Evolutionary conservation across 805 yeast genomes (phyloP).

Genomic region (Tetrapisispora pingtungensis): DNA sequence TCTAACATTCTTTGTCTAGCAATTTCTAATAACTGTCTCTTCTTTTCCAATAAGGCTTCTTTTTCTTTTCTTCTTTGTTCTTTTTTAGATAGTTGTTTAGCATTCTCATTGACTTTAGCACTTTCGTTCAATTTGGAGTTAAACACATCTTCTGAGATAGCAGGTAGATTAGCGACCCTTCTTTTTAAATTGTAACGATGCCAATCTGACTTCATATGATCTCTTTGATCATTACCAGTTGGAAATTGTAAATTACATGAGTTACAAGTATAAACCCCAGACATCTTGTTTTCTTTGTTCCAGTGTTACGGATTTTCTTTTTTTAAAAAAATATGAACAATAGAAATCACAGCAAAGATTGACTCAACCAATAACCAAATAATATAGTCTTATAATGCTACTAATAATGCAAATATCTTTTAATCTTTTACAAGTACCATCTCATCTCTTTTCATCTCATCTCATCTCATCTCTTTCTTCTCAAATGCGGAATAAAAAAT

Average conservation of each 20-base stretch:
- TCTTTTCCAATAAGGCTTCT: conserved; percentile 34
- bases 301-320: too few species aligned
- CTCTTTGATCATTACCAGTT: conserved; percentile 66
- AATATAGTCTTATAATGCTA: too few species aligned
- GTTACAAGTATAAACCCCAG: conserved; percentile 56
- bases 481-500: not conserved
- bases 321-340: too few species aligned
- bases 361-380: too few species aligned
- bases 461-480: conserved; percentile 5
- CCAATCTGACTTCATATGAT: conserved; percentile 97
- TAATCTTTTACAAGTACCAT: too few species aligned
- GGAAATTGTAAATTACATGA: conserved; percentile 77
- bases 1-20: conserved; percentile 33
- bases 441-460: not conserved
- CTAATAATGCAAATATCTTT: too few species aligned
- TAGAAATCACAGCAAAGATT: too few species aligned
- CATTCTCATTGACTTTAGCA: conserved; percentile 15
- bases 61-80: conserved; percentile 35
- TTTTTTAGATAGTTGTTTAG: conserved; percentile 32
- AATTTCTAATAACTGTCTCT: conserved; percentile 31
- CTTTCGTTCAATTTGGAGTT: conserved; percentile 51
- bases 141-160: conserved; percentile 55
- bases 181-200: conserved; percentile 93
- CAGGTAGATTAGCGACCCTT: conserved; percentile 79
- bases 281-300: conserved; percentile 9